Base-by-base conservation (phyloP, 805 yeast species). In the Saturnispora serradocipensis region DNA sequence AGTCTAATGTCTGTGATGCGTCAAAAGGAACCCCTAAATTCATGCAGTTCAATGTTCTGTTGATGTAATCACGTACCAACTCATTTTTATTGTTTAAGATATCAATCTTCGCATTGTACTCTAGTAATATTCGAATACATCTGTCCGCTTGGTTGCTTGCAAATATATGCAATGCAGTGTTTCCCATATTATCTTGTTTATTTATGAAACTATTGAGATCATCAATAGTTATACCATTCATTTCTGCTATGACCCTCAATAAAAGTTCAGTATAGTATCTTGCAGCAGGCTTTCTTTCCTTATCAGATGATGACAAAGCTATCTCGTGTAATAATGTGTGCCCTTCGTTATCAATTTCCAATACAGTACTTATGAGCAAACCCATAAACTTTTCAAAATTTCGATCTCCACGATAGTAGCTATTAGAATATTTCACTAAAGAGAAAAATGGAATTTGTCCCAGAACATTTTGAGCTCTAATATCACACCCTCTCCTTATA, bases 391-490 rank as follows among this genome's bases (percentile, higher is more conserved):
- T 78, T 4, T 93, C 85, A 61, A 93, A 91, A 15, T 91, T 80
- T 55, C 89, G 77, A 18, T 49, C 48, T 13, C 48, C 48, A 56
- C 86, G 74, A 32, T 87, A 85, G 65, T 77, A 89, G 51, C 95
- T 85, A 68, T 93, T 93, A 48, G 95, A 90, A 70, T 89, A 93
- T 59, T 83, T 73, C 2, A 91, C 86, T 24, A 93, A 74, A 59
- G 95, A 80, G 68, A 91, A 85, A 38, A 93, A 71, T 4, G 98
- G 95, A 22, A 89, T 90, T 62, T 90, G 88, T 0, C 97, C 97
- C 44, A 76, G 75, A 54, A 81, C 75, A 60, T 86, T 86, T 15
- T 77, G 67, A 3, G 74, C 73, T 45, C 74, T 67, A 51, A 79
- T 76, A 67, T 82, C 78, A 2, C 96, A 93, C 4, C 96, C 95